Percentiles rank a stretch among this genome's conserved stretches.
These are phyloP conservation scores for button mushroom (Agaricus bisporus) DNA, from an alignment of 768 basidiomycete genomes.

Conservation along the genomic window DNA sequence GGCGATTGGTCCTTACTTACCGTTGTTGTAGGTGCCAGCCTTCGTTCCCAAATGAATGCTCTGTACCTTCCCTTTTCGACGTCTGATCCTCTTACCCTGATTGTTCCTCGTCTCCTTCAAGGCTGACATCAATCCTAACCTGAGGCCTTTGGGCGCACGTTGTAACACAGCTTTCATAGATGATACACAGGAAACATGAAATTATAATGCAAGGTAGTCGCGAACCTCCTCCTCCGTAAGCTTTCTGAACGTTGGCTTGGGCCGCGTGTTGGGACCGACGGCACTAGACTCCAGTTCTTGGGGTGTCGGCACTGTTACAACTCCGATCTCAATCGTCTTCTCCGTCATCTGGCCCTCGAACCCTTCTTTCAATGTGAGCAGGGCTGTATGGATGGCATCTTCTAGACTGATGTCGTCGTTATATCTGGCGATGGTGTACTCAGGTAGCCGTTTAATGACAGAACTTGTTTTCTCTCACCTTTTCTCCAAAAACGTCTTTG, in stretches of 20 bases:
- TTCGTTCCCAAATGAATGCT: neutral
- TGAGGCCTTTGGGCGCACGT: neutral
- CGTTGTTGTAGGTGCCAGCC: neutral
- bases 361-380: constrained; percentile 96
- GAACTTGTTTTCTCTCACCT: constrained; percentile 49
- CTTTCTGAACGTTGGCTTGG: constrained; percentile 90
- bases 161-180: constrained; percentile 3
- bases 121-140: neutral
- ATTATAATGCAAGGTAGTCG: constrained; percentile 86
- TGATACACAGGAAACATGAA: constrained; percentile 11
- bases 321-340: constrained; percentile 98
- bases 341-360: constrained; percentile 99
- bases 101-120: constrained; percentile 4
- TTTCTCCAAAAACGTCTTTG: constrained; percentile 99
- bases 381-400: constrained; percentile 97
- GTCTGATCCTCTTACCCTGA: neutral
- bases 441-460: constrained; percentile 16
- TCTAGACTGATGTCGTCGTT: constrained; percentile 99
- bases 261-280: constrained; percentile 60
- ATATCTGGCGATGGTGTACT: constrained; percentile 53
- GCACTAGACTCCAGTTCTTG: constrained; percentile 65
- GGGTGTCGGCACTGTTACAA: constrained; percentile 83
- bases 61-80: neutral
- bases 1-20: neutral
- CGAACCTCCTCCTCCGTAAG: constrained; percentile 94